phyloP scores from a whole-genome alignment of 768 basidiomycete genomes.

The Cystofilobasidium macerans region DNA sequence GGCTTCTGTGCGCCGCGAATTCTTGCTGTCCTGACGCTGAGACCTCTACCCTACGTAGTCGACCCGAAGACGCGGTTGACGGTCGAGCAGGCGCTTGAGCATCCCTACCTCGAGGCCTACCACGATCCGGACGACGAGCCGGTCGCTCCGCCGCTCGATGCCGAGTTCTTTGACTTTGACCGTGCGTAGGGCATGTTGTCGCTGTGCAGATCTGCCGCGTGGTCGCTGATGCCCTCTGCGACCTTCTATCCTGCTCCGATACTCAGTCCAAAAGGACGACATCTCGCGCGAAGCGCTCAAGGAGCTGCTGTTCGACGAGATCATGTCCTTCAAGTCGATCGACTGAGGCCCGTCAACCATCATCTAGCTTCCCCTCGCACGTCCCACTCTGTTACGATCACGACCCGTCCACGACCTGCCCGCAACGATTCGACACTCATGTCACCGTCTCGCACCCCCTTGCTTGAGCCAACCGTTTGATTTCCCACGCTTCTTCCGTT shows the following conservation, averaged over 20 bases:
- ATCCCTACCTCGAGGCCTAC: conserved; percentile 71
- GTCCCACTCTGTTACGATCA: neutral
- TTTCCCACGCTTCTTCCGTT: too few species aligned
- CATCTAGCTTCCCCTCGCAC: neutral
- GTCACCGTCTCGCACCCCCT: too few species aligned
- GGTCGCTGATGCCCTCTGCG: neutral
- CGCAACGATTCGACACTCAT: too few species aligned
- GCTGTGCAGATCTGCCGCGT: too few species aligned
- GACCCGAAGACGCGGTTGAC: conserved; percentile 73
- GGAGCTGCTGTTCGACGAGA: conserved; percentile 84
- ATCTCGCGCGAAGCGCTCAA: conserved; percentile 93
- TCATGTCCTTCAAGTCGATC: conserved; percentile 43
- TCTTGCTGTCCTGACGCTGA: neutral
- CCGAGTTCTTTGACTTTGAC: conserved; percentile 96
- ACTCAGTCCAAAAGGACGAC: conserved; percentile 66
- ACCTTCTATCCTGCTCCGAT: neutral
- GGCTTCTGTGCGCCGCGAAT: neutral
- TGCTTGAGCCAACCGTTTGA: too few species aligned
- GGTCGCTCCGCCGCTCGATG: conserved; percentile 80
- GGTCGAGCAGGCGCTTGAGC: conserved; percentile 72
- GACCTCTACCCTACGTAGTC: conserved; percentile 26
- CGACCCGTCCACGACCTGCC: neutral
- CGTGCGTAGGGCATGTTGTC: too few species aligned
- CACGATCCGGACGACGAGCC: conserved; percentile 76
- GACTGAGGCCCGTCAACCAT: neutral